Conservation (phyloP, 2,329 filamentous ascomycete species). For the Ophiostoma ulmi region DNA sequence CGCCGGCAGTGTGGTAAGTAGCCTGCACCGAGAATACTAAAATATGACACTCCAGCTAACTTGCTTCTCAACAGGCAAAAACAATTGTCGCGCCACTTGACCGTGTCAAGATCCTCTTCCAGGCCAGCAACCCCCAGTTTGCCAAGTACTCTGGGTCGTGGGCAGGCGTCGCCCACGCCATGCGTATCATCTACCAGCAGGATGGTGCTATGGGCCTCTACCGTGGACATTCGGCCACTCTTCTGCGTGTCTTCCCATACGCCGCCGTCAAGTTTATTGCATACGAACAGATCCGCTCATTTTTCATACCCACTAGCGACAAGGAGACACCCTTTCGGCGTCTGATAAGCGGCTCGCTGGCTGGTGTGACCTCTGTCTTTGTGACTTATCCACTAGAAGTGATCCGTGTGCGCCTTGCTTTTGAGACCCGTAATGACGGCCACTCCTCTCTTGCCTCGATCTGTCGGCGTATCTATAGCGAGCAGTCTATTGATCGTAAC, state of each 20-base stretch:
- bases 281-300: constrained; percentile 87
- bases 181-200: constrained; percentile 72
- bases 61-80: constrained; percentile 62
- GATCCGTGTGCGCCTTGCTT: constrained; percentile 84
- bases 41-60: not conserved
- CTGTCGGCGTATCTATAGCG: constrained; percentile 73
- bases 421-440: constrained; percentile 76
- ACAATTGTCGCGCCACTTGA: constrained; percentile 93
- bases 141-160: constrained; percentile 88
- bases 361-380: constrained; percentile 87
- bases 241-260: constrained; percentile 94
- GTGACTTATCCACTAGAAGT: constrained; percentile 95
- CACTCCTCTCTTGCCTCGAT: constrained; percentile 69
- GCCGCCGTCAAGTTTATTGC: constrained; percentile 96
- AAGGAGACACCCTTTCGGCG: constrained; percentile 78
- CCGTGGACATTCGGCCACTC: constrained; percentile 87
- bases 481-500: constrained; percentile 43
- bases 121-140: constrained; percentile 90
- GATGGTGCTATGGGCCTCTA: constrained; percentile 76
- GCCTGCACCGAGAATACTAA: too few species aligned
- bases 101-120: constrained; percentile 97
- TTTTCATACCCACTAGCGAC: constrained; percentile 64
- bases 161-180: constrained; percentile 74
- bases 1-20: constrained; percentile 77
- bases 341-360: constrained; percentile 66